Base-by-base conservation (phyloP, 1,139 yeast genomes). In the Candida anutae region DNA sequence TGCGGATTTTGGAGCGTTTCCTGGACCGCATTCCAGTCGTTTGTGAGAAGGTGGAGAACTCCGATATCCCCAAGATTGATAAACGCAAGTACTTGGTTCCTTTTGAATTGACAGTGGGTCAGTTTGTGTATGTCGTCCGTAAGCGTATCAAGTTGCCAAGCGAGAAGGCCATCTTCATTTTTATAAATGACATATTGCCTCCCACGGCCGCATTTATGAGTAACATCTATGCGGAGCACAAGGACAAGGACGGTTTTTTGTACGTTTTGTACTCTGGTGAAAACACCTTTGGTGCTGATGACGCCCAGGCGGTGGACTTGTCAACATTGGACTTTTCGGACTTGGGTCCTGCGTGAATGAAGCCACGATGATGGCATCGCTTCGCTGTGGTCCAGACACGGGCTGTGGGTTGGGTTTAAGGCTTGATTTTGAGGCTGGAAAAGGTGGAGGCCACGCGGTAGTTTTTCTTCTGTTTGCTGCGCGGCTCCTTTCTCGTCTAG, bases 191-290 rank as follows among this genome's bases (percentile, higher is more conserved):
- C 53, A 88, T 90, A 34, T 71, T 90, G 45, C 98, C 98, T 14
- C 97, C 97, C 27, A 90, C 98, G 3, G 96, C 97, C 14, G 94
- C 97, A 16, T 73, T 90, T 45, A 87, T 90, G 88, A 81, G 94
- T 45, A 74, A 90, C 16, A 82, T 90, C 39, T 90, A 90, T 52
- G 94, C 87, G 47, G 96, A 90, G 57, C 95, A 90, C 59, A 87
- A 87, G 62, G 98, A 90, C 52, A 88, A 88, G 50, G 98, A 90
- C 53, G 98, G 98, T 22, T 90, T 90, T 59, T 73, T 90, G 49
- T 90, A 90, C 56, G 93, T 90, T 41, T 77, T 94, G 39, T 90
- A 88, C 57, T 77, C 87, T 5, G 90, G 94, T 22, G 94, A 81
- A 51, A 81, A 81, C 55, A 81, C 94, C 2, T 81, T 81, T 59